Conservation (phyloP, 1,139 yeast species). For the Blastobotrys illinoisensis region DNA sequence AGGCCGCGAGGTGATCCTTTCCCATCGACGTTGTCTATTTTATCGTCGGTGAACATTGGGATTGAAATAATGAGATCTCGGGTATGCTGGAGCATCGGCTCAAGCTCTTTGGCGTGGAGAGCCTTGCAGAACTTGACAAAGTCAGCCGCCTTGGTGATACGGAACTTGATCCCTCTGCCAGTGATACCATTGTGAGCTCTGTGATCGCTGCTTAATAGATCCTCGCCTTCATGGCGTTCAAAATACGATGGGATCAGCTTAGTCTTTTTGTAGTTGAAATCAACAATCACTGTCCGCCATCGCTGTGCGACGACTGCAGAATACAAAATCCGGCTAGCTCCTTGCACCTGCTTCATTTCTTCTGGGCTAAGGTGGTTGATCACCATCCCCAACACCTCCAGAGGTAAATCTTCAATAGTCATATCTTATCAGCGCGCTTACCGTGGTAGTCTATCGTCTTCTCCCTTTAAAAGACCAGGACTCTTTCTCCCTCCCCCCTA, state of each 20-base stretch:
- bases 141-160: slow-evolving; percentile 1
- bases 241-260: background rate
- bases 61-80: background rate
- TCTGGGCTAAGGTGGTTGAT: background rate
- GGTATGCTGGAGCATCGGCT: background rate
- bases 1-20: background rate
- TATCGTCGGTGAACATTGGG: background rate
- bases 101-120: background rate
- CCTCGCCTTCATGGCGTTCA: background rate
- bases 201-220: background rate
- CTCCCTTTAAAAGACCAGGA: background rate
- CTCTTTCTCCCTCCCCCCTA: background rate
- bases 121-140: background rate
- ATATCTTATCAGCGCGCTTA: no score
- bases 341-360: background rate
- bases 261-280: background rate
- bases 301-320: background rate
- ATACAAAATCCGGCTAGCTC: background rate
- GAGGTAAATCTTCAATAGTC: background rate
- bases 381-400: background rate
- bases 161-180: background rate
- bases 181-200: background rate
- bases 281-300: background rate
- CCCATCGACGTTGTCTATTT: background rate
- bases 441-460: background rate